Base-by-base conservation (phyloP, 2,329 filamentous ascomycete genomes). In the Alternaria gansuensis region DNA sequence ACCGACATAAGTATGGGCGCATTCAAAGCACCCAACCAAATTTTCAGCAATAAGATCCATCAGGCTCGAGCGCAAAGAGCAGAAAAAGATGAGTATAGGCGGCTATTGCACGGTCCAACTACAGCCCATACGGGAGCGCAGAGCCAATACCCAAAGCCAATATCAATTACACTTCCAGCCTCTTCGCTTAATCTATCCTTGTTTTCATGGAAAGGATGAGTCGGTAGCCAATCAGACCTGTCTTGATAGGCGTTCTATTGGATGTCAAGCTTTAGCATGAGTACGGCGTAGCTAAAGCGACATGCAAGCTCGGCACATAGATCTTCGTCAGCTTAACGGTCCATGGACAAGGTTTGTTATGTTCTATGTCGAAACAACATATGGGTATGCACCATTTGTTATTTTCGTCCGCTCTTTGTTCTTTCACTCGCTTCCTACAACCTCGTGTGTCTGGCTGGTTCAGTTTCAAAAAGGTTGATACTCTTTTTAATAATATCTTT, bases 301-400 rank as follows among this genome's bases (percentile, higher is more conserved):
- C 51, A 57, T 51, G 33, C 36, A 51, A 26, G 17, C 24, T 49
- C 51, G 55, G 57, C 31, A 54, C 40, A 46, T 48, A 23, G 24
- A 21, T 29, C 48, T 29, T 24, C 21, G 40, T 21, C 14, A 17
- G 13, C 29, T 33, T 31, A 11, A 37, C 23, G 17, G 14, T 36
- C 37, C 31, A 44, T 29, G 6, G 29, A 13, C 24, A 21, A 36
- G 4, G 26, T 37, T 54, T 60, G 67, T 67, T 67, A 67, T 55
- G 43, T 24, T 46, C 39, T 29, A 57, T 37, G 36, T 51, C 59
- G 55, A 29, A 46, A 28, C 45, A 36, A 54, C 17, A 21, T 28
- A 34, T 36, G 41, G 40, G 36, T 53, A 65, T 62, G 65, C 59
- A 48, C 59, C 60, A 62, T 59, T 58, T 64, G 65, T 63, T 64